Evolutionary conservation across 2,329 filamentous ascomycete genomes (phyloP), one percentile per base, ranked within the genome.

Genomic region (Ascochyta lentis): DNA sequence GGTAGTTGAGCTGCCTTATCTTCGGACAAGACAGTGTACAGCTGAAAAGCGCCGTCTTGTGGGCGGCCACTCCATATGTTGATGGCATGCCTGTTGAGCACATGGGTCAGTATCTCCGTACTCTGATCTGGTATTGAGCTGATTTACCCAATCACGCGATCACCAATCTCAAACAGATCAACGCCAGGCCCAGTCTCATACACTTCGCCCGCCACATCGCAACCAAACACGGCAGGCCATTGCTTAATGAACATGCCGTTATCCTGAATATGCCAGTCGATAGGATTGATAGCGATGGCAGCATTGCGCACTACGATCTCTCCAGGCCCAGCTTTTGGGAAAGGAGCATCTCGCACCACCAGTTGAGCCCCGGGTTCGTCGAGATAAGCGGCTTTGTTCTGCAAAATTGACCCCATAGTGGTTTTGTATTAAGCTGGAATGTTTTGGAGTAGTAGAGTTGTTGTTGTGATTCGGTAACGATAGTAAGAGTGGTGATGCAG

Each of bases 161-260:
- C 73, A 3, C 79, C 78, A 9, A 70, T 62, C 44, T 74, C 68
- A 66, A 79, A 78, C 6, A 75, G 68, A 4, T 70, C 69, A 1
- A 81, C 78, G 7, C 64, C 66, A 5, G 70, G 61, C 0, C 79
- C 80, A 6, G 79, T 66, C 54, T 79, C 76, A 22, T 74, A 67
- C 3, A 81, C 73, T 57, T 77, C 73, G 3, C 79, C 79, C 1
- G 78, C 77, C 2, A 79, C 68, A 61, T 81, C 79, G 29, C 59
- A 64, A 6, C 78, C 79, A 29, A 69, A 48, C 15, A 75, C 63
- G 6, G 62, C 42, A 49, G 66, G 69, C 60, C 58, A 68, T 38
- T 70, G 62, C 24, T 74, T 54, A 43, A 73, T 59, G 29, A 77
- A 73, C 27, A 74, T 47, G 27, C 70, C 73, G 19, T 52, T 24